Evolutionary conservation across 345 rosid species (phyloP).

Genomic region (Citrus unshiu): DNA sequence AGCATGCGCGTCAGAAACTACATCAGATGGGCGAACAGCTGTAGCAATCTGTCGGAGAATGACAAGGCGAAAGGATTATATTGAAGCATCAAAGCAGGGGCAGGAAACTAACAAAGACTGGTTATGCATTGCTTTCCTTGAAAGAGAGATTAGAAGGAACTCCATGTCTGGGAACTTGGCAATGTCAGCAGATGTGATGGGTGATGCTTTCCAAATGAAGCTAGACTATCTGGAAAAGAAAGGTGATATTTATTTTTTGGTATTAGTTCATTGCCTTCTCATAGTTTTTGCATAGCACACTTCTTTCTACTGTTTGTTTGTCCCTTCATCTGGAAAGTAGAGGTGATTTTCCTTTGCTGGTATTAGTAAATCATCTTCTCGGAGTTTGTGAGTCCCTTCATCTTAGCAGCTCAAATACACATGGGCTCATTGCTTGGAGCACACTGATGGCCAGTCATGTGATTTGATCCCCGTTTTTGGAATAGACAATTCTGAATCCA

Average conservation of each 20-base stretch:
- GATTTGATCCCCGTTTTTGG: too few species aligned
- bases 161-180: slow-evolving; percentile 7
- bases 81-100: slow-evolving; percentile 24
- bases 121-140: slow-evolving; percentile 39
- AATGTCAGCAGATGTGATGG: too few species aligned
- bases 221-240: slow-evolving; percentile 34
- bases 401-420: too few species aligned
- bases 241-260: slow-evolving; percentile 23
- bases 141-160: slow-evolving; percentile 21
- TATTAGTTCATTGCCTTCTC: background rate
- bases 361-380: too few species aligned
- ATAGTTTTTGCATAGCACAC: background rate
- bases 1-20: slow-evolving; percentile 24
- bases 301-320: background rate
- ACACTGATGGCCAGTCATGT: too few species aligned
- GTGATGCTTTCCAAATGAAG: background rate
- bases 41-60: slow-evolving; percentile 33
- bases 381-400: too few species aligned
- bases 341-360: too few species aligned
- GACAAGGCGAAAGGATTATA: slow-evolving; percentile 40
- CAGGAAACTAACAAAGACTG: slow-evolving; percentile 32
- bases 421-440: background rate
- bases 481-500: too few species aligned
- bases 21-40: slow-evolving; percentile 40
- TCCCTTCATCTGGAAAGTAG: background rate